Base-by-base conservation (phyloP, 495 filamentous ascomycete species). In the Mytilinidion resinicola region DNA sequence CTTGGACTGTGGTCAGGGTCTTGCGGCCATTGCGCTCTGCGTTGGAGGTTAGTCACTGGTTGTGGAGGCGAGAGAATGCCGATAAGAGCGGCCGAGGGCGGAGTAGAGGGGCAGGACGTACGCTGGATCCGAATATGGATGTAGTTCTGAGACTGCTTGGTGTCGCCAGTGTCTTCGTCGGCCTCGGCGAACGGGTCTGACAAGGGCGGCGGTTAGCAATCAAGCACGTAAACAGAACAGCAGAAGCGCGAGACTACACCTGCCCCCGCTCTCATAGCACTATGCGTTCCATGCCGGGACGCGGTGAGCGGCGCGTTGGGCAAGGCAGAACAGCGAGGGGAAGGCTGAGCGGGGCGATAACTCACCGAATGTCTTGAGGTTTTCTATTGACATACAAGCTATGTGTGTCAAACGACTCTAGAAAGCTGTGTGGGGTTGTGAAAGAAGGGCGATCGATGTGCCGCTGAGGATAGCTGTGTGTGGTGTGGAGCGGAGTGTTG, bases 121-220 rank as follows among this genome's bases (percentile, higher is more conserved):
- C 93, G 93, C 77, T 98, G 93, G 75, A 98, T 97, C 76, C 93
- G 91, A 74, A 98, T 98, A 80, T 97, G 95, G 78, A 97, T 96
- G 73, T 97, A 96, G 77, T 96, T 95, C 77, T 96, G 90, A 76
- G 90, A 87, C 81, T 95, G 88, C 74, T 85, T 85, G 66, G 84
- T 86, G 76, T 93, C 87, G 79, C 90, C 91, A 75, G 88, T 89
- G 78, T 93, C 90, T 84, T 96, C 92, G 89, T 97, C 93, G 86
- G 92, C 95, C 89, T 98, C 93, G 86, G 93, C 93, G 92, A 98
- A 98, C 87, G 93, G 93, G 88, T 98, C 91, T 96, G 73, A 68
- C 43, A 52, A 61, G 57, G 62, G 53, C 56, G 53, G 49, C 7
- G 4, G 62, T 65, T 65, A 65, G 57, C 49, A 17, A 50, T 12